Base-by-base conservation (phyloP, 108 stramenopile species). In the Nitzschia sp. region DNA sequence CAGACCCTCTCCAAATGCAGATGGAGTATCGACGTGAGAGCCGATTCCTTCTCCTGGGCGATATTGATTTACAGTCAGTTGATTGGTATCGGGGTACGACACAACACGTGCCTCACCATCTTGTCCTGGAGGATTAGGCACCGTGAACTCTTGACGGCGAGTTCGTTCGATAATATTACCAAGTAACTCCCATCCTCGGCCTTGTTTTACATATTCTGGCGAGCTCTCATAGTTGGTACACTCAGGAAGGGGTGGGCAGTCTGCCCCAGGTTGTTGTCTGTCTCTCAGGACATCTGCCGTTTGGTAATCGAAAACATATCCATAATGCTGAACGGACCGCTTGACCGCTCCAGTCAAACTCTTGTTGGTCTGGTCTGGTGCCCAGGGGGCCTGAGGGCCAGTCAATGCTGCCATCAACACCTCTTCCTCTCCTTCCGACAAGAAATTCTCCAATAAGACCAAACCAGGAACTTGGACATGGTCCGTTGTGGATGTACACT, bases 231-330 rank as follows among this genome's bases (percentile, higher is more conserved):
- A 24, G 62, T 57, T n/a, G 51, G 69, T 72, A 59, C 75, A 50
- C 20, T 79, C 50, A 10, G 86, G 86, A 57, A 87, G 40, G 22
- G 83, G 73, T 11, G 86, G 86, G 73, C 86, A 87, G 15, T 78
- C 51, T 0, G 54, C 68, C 43, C 60, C 68, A 2, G 50, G 53
- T 25, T 57, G 38, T 19, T 43, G 34, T 37, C 75, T 59, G 62
- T 82, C 73, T 40, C 94, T 81, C 46, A 92, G 68, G 15, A 95
- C 91, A 84, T 95, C 78, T 9, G 88, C 85, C 41, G 90, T 87
- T 59, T 83, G 73, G 63, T 95, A 95, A 70, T 95, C 94, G 79
- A 95, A 95, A 19, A 95, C 94, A 74, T 95, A 95, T 41, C 94
- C 94, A 69, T 92, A 95, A 74, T 95, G 94, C 69, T 94, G 92